Conservation (phyloP, 1,284 basidiomycete species). For the Trichosporon sp. region DNA sequence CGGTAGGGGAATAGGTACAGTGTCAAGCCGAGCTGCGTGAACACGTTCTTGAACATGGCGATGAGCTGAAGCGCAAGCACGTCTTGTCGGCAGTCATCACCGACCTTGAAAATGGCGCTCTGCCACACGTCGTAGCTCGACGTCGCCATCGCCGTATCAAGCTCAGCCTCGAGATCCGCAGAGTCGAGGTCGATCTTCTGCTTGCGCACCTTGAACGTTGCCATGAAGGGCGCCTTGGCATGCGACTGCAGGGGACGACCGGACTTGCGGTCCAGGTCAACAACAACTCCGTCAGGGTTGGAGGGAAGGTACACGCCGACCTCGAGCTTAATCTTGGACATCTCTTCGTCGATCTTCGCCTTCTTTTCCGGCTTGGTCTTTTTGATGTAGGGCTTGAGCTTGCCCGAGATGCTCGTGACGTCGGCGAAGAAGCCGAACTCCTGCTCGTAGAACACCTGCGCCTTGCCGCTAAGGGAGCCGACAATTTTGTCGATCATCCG, state of each 20-base stretch:
- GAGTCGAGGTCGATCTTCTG: conserved; percentile 63
- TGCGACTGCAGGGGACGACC: conserved; percentile 95
- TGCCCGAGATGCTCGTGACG: conserved; percentile 96
- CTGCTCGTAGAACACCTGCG: conserved; percentile 85
- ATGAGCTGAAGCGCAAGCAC: conserved; percentile 95
- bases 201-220: conserved; percentile 96
- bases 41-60: conserved; percentile 99
- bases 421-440: conserved; percentile 97
- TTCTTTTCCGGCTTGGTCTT: conserved; percentile 97
- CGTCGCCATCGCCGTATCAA: conserved; percentile 59
- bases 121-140: conserved; percentile 91
- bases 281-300: conserved; percentile 93
- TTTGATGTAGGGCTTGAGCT: conserved; percentile 96
- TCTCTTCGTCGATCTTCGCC: conserved; percentile 97
- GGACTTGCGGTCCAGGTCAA: conserved; percentile 95
- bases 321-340: conserved; percentile 92
- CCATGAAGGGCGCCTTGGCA: conserved; percentile 99
- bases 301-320: conserved; percentile 95
- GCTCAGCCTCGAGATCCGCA: conserved; percentile 36
- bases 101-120: conserved; percentile 99
- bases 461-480: conserved; percentile 82
- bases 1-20: conserved; percentile 95
- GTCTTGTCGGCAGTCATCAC: conserved; percentile 98
- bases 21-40: conserved; percentile 79
- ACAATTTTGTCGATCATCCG: conserved; percentile 82